These are phyloP conservation scores for Auricularia auricula-judae DNA, from an alignment of 768 basidiomycete genomes.

Conservation along the genomic window DNA sequence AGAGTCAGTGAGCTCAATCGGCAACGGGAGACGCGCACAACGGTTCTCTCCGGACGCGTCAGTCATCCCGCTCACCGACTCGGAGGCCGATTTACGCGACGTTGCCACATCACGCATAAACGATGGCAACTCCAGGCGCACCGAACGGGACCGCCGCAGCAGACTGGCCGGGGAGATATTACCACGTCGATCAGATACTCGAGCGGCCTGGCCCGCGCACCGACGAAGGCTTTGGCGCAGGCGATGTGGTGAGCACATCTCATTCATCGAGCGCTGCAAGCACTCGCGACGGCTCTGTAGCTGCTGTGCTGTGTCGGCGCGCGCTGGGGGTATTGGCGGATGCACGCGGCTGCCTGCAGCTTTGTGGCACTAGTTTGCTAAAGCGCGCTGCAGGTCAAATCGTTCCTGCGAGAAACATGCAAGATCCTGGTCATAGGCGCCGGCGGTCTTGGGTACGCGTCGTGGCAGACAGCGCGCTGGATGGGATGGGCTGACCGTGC, in stretches of 20 bases:
- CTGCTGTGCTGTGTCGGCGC: neutral
- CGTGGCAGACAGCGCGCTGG: neutral
- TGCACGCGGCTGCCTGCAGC: neutral
- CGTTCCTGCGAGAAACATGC: slow-evolving; percentile 69
- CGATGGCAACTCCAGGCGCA: neutral
- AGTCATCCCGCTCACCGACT: too few relatives aligned
- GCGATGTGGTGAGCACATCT: slow-evolving; percentile 51
- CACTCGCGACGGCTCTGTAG: neutral
- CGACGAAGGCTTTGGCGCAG: slow-evolving; percentile 71
- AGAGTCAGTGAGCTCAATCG: too few relatives aligned
- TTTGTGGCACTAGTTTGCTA: neutral
- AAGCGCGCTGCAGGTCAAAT: slow-evolving; percentile 53
- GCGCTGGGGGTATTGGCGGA: neutral
- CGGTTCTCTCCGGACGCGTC: too few relatives aligned
- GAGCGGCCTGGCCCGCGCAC: slow-evolving; percentile 84
- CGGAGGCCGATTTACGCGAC: too few relatives aligned
- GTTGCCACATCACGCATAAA: neutral
- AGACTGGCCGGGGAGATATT: slow-evolving; percentile 57
- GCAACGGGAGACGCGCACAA: too few relatives aligned
- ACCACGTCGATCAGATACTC: slow-evolving; percentile 77
- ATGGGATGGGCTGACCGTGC: neutral
- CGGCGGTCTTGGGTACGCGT: slow-evolving; percentile 74
- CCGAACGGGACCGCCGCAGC: neutral
- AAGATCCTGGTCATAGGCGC: slow-evolving; percentile 98
- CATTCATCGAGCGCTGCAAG: neutral